These are phyloP conservation scores for Saccharomyces jurei DNA, from an alignment of 805 yeast genomes.

Conservation along the genomic window DNA sequence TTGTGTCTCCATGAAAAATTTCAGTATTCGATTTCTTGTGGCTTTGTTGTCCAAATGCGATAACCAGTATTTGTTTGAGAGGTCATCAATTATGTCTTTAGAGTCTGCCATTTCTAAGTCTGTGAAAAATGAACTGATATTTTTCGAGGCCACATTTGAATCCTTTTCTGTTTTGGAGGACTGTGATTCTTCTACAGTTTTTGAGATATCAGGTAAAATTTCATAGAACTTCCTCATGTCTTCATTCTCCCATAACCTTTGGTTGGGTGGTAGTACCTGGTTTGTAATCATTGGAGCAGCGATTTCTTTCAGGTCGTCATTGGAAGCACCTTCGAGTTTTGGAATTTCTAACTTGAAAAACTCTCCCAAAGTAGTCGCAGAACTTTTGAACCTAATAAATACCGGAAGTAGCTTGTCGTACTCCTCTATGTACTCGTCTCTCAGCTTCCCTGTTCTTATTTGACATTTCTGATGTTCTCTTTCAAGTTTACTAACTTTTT, in stretches of 20 bases:
- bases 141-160: slow-evolving; percentile 30
- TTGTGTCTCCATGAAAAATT: slow-evolving; percentile 44
- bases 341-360: slow-evolving; percentile 35
- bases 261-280: slow-evolving; percentile 13
- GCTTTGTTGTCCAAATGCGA: slow-evolving; percentile 61
- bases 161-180: slow-evolving; percentile 12
- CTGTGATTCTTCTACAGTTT: slow-evolving; percentile 25
- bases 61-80: slow-evolving; percentile 42
- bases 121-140: slow-evolving; percentile 36
- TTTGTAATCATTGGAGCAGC: slow-evolving; percentile 26
- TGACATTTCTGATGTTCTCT: slow-evolving; percentile 45
- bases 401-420: slow-evolving; percentile 29
- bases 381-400: slow-evolving; percentile 38
- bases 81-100: slow-evolving; percentile 43
- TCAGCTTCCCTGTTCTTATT: slow-evolving; percentile 56
- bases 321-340: slow-evolving; percentile 22
- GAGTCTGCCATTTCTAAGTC: slow-evolving; percentile 37
- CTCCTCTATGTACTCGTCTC: slow-evolving; percentile 34
- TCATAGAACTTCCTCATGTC: slow-evolving; percentile 61
- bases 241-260: slow-evolving; percentile 53
- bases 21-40: slow-evolving; percentile 51
- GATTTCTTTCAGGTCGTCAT: slow-evolving; percentile 18
- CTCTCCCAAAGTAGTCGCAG: slow-evolving; percentile 39
- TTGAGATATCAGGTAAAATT: slow-evolving; percentile 38
- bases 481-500: slow-evolving; percentile 31